A percentile compares a stretch with the other conserved stretches of the same genome.
phyloP scores from a whole-genome alignment of 1,284 basidiomycete genomes.

The Pseudozyma flocculosa region DNA sequence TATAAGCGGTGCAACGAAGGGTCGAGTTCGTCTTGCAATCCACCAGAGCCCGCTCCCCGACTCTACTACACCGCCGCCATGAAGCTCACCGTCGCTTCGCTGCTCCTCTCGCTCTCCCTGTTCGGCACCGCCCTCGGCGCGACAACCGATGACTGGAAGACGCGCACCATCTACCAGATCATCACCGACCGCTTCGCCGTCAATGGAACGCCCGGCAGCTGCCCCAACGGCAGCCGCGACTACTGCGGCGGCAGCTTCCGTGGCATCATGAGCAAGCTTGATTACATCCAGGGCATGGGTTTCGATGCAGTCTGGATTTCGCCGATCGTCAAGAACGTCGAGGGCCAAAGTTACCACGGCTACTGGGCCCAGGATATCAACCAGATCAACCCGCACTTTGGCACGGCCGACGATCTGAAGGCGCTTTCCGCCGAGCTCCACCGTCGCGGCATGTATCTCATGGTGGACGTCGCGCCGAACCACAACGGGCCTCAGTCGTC shows the following conservation, averaged over 20 bases:
- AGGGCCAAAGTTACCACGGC: constrained; percentile 67
- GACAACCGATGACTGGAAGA: too few species aligned
- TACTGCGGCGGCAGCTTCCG: constrained; percentile 79
- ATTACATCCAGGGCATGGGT: constrained; percentile 75
- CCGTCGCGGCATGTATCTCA: constrained; percentile 70
- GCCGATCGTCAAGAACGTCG: constrained; percentile 69
- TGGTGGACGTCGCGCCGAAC: constrained; percentile 78
- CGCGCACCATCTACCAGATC: constrained; percentile 60
- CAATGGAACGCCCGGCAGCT: constrained; percentile 54
- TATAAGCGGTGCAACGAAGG: too few species aligned
- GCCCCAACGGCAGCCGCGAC: constrained; percentile 64
- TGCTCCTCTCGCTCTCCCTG: too few species aligned
- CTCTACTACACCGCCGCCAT: too few species aligned
- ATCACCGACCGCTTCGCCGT: constrained; percentile 75
- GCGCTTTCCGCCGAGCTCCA: constrained; percentile 69
- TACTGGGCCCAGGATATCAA: constrained; percentile 66
- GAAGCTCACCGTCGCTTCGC: too few species aligned
- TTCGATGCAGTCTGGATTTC: constrained; percentile 70
- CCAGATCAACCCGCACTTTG: constrained; percentile 70
- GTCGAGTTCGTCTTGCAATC: too few species aligned
- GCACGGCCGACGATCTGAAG: constrained; percentile 70
- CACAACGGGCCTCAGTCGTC: constrained; percentile 62
- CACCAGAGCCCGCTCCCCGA: too few species aligned
- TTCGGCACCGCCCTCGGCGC: too few species aligned
- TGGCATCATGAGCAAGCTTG: constrained; percentile 70